Base-by-base conservation (phyloP, 1,139 yeast genomes). In the Wickerhamomyces sp. region DNA sequence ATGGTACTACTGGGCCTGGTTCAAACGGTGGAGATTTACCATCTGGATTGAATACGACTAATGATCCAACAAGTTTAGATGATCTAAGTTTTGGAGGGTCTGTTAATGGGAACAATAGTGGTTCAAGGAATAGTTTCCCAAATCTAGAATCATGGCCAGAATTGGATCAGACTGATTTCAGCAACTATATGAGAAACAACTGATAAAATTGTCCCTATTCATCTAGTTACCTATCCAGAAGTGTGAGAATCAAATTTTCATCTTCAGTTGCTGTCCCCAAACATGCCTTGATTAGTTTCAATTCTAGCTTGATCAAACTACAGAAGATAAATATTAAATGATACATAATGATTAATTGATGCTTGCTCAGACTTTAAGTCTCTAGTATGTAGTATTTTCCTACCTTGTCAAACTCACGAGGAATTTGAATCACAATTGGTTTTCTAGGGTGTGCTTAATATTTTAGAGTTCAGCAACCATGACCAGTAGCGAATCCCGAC, bases 21-120 rank as follows among this genome's bases (percentile, higher is more conserved):
- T 49, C 57, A 2, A 51, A 57, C 37, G 59, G 58, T 34, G 58
- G 61, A 33, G 61, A 58, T 42, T 42, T 58, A 23, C 62, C 61
- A 27, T 49, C 55, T 9, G 61, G 60, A 1, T 35, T 57, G 10
- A 52, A 55, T 37, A 55, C 59, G 4, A 56, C 60, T 2, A 53
- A 42, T 31, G 48, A 54, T 49, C 57, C 59, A 26, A 52, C 52
- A 1, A 45, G 44, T 14, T 26, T 54, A n/a, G 55, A 52, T n/a
- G 60, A 56, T 30, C 34, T 56, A 14, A 15, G 26, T 14, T 37
- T 37, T 29, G 27, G 36, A 15, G 23, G 30, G 13, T 6, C 30
- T 3, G 29, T 14, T 14, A 26, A 7, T 36, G 14, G 30, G 13
- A 39, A 40, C 29, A 42, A 40, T 15, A 39, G 42, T 29, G 31